Percentiles rank a stretch among this genome's conserved stretches.
These are phyloP conservation scores for Fusarium praegraminearum DNA, from an alignment of 2,329 filamentous ascomycete species.

Conservation along the genomic window DNA sequence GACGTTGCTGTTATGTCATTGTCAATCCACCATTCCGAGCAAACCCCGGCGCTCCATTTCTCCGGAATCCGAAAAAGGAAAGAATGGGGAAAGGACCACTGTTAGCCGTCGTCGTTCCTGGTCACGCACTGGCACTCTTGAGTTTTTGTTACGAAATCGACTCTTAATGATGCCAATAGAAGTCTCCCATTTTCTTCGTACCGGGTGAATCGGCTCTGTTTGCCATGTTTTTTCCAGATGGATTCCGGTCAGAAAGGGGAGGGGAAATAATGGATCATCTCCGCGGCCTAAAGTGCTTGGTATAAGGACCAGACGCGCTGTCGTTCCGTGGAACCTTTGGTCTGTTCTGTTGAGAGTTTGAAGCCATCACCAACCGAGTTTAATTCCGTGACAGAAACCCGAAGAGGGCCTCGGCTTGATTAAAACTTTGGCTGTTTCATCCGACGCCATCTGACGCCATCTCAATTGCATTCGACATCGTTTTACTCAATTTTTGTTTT, in stretches of 20 bases:
- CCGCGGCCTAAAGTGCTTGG: conserved; percentile 38
- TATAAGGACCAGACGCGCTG: conserved; percentile 17
- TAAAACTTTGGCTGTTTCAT: not conserved
- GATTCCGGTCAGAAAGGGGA: not conserved
- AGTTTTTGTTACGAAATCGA: conserved; percentile 49
- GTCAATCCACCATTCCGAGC: conserved; percentile 21
- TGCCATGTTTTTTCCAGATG: not conserved
- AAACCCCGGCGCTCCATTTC: conserved; percentile 24
- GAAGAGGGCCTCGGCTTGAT: not conserved
- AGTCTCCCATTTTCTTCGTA: not conserved
- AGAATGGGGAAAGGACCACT: conserved; percentile 14
- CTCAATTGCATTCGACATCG: not conserved
- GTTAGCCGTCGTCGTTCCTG: conserved; percentile 26
- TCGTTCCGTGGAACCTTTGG: not conserved
- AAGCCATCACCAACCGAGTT: conserved; percentile 7
- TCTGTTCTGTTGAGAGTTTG: not conserved
- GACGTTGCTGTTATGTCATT: conserved; percentile 24
- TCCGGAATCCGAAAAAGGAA: conserved; percentile 20
- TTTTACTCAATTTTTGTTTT: not conserved
- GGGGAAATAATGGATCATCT: conserved; percentile 35
- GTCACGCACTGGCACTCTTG: conserved; percentile 4
- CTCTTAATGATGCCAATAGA: conserved; percentile 40
- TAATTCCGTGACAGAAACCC: not conserved
- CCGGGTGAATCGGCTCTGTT: conserved; percentile 5
- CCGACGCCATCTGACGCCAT: not conserved